Percentiles rank a stretch among this genome's conserved stretches.
phyloP scores from a whole-genome alignment of 768 basidiomycete genomes.

The Pholiota microspora region DNA sequence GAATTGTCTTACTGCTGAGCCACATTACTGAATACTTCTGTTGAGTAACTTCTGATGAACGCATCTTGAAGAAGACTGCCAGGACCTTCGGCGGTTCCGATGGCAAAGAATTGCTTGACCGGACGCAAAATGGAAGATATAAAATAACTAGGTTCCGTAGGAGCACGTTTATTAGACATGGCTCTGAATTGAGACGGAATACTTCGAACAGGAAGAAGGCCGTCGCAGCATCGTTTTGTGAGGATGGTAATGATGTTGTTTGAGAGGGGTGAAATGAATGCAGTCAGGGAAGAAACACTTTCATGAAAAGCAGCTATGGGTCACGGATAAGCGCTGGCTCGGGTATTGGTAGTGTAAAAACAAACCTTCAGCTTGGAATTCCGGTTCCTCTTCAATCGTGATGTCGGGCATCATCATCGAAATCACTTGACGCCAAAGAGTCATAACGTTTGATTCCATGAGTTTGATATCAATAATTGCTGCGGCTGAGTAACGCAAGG shows the following conservation, averaged over 20 bases:
- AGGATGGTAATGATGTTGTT: constrained; percentile 69
- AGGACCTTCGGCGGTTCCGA: constrained; percentile 53
- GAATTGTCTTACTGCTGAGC: constrained; percentile 51
- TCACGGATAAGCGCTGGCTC: constrained; percentile 4
- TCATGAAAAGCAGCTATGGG: constrained; percentile 52
- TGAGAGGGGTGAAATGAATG: constrained; percentile 57
- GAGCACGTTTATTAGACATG: constrained; percentile 69
- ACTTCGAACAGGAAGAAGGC: constrained; percentile 78
- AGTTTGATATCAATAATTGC: constrained; percentile 65
- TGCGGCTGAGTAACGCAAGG: constrained; percentile 63
- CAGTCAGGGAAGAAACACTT: constrained; percentile 45
- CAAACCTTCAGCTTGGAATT: constrained; percentile 51
- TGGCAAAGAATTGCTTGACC: constrained; percentile 69
- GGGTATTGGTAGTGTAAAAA: constrained; percentile 2
- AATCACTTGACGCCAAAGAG: constrained; percentile 71
- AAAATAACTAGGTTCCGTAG: constrained; percentile 85
- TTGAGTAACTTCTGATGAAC: constrained; percentile 48
- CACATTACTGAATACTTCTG: constrained; percentile 70
- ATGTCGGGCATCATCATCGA: constrained; percentile 55
- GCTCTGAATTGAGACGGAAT: constrained; percentile 91
- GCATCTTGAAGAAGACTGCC: constrained; percentile 58
- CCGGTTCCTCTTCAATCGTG: constrained; percentile 30
- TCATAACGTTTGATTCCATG: constrained; percentile 49
- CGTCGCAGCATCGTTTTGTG: constrained; percentile 79
- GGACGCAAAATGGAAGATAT: constrained; percentile 80